Base-by-base conservation (phyloP, 371 early-diverging fungal genomes). In the Lichtheimia hyalospora region DNA sequence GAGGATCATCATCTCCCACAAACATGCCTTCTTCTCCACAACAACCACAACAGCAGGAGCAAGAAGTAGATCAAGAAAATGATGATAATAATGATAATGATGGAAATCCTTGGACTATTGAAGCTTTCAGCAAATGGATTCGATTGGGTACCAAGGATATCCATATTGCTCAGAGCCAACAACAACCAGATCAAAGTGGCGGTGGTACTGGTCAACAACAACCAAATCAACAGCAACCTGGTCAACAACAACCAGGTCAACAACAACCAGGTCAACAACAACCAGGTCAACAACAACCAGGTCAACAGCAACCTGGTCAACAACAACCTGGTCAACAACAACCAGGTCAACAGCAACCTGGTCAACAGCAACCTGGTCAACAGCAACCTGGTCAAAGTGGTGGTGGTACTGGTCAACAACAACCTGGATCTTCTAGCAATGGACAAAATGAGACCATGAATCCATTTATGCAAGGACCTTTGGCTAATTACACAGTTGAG, bases 401-500 rank as follows among this genome's bases (percentile, higher is more conserved):
- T n/a, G n/a, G n/a, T n/a, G n/a, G n/a, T n/a, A n/a, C n/a, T 2
- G 44, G 44, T n/a, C 46, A 46, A 46, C 46, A n/a, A 34, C 28
- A 52, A 18, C 53, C n/a, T 10, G 34, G 34, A 8, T 34, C 34
- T 34, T 34, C 34, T 25, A 44, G 27, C 23, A 58, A 24, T 39
- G 44, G 28, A 1, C n/a, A 34, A 21, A 54, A 49, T 34, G 49
- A 60, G 13, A 28, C 52, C 14, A 15, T 25, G 16, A 63, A 58
- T 27, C 58, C 63, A 18, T 59, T 54, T 39, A 43, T 51, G 5
- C 43, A 49, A 39, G 59, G 59, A 15, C 61, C 62, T 14, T 42
- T 59, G 25, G 7, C 28, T 16, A 61, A 64, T 34, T 55, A 66
- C 48, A 67, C 70, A 27, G 58, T 61, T 1, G 27, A 49, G 16